Evolutionary conservation across 2,329 filamentous ascomycete genomes (phyloP).

Genomic region (Emericellopsis cladophorae): DNA sequence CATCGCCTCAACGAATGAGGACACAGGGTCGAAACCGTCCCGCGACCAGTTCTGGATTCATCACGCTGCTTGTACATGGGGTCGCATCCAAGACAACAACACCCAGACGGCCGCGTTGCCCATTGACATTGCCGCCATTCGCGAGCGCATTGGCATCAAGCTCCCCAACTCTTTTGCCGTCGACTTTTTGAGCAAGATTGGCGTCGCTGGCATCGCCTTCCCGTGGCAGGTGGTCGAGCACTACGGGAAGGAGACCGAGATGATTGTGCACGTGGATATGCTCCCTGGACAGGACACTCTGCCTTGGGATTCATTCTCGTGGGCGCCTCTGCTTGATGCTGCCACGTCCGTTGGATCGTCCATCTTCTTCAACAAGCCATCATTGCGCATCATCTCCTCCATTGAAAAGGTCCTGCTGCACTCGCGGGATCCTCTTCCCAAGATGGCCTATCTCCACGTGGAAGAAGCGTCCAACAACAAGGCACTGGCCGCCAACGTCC

Average conservation of each 20-base stretch:
- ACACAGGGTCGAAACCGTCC: not conserved
- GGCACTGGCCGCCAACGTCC: constrained; percentile 1
- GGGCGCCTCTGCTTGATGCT: constrained; percentile 4
- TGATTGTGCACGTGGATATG: constrained; percentile 4
- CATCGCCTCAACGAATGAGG: not conserved
- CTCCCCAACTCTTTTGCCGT: constrained; percentile 3
- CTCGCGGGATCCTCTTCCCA: not conserved
- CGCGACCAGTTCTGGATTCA: not conserved
- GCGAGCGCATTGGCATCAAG: constrained; percentile 1
- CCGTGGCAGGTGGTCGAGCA: constrained; percentile 4
- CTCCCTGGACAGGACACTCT: not conserved
- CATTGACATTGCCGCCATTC: constrained; percentile 1
- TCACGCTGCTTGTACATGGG: not conserved
- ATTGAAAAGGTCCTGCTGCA: constrained; percentile 2
- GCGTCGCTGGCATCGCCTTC: constrained; percentile 3
- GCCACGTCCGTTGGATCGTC: constrained; percentile 3
- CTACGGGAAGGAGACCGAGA: constrained; percentile 4
- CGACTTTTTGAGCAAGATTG: constrained; percentile 4
- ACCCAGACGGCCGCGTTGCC: not conserved
- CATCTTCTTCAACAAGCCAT: constrained; percentile 4
- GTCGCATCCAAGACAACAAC: not conserved
- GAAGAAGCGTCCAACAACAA: constrained; percentile 1
- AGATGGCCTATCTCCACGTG: constrained; percentile 3
- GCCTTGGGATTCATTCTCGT: constrained; percentile 1
- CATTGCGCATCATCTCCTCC: constrained; percentile 2